Evolutionary conservation across 805 yeast genomes (phyloP), one percentile per base, ranked within the genome.

Genomic region (Ogataea allantospora): DNA sequence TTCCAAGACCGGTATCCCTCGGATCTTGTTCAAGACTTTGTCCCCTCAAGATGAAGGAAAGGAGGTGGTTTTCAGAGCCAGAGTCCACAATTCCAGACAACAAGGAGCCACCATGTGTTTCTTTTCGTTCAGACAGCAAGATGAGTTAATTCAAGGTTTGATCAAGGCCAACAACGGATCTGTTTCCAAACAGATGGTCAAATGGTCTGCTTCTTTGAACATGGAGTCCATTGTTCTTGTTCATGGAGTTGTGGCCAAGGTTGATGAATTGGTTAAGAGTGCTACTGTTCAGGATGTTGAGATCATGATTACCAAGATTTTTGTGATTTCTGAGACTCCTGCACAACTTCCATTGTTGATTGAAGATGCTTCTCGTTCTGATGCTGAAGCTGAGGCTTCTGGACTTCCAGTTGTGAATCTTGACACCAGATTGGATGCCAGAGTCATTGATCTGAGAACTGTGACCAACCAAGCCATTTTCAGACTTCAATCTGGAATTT

Each of bases 391-490:
- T 30, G 95, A 85, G 63, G 91, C 85, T 27, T 80, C 84, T 19
- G 91, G 91, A 15, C 76, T 88, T 53, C 98, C 98, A 28, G 85
- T 86, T 29, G 98, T 91, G 50, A 91, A 91, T 70, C 79, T 93
- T 60, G 99, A 93, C 67, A 93, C 99, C 23, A 79, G 99, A 64
- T 75, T 93, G 57, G 98, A 93, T 62, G 71, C 93, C 37, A 80
- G 99, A 63, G 97, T 91, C 38, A 88, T 93, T 63, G 99, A 93
- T 62, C 74, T 93, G 62, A 84, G 99, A 75, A 93, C 99, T 5
- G 85, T 83, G 30, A 91, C 99, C 37, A 93, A 93, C 72, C 98
- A 93, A 70, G 95, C 99, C 35, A 93, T 93, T 51, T 93, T 93
- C 79, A 84, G 80, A 66, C 82, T 93, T 57, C 95, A 87, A 68